phyloP scores from a whole-genome alignment of 805 yeast genomes.

The Metschnikowia lachancei region DNA sequence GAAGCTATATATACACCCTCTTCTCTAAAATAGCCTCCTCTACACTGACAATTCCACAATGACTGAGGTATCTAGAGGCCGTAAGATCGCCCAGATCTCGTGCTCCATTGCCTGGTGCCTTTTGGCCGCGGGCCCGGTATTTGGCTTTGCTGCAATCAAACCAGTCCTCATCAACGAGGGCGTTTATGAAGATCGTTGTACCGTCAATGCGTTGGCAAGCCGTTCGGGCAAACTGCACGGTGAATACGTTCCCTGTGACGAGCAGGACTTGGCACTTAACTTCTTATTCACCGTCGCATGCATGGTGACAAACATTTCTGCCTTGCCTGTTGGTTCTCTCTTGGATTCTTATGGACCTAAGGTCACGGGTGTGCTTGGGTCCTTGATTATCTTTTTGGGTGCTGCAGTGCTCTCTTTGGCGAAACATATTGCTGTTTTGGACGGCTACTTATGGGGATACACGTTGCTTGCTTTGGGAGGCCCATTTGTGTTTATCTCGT shows the following conservation, averaged over 20 bases:
- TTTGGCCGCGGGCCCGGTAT: slow-evolving; percentile 87
- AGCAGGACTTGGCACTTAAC: slow-evolving; percentile 82
- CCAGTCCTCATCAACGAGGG: slow-evolving; percentile 77
- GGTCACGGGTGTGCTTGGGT: slow-evolving; percentile 72
- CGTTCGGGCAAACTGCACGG: neutral
- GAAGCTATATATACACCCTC: too few relatives aligned
- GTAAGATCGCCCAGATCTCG: slow-evolving; percentile 50
- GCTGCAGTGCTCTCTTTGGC: slow-evolving; percentile 47
- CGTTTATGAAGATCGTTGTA: slow-evolving; percentile 65
- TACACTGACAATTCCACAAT: slow-evolving; percentile 1
- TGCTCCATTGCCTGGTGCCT: slow-evolving; percentile 88
- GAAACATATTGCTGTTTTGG: slow-evolving; percentile 37
- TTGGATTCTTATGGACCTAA: slow-evolving; percentile 81
- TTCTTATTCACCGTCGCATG: slow-evolving; percentile 84
- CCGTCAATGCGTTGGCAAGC: slow-evolving; percentile 20
- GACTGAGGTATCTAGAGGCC: slow-evolving; percentile 20
- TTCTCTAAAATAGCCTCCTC: too few relatives aligned
- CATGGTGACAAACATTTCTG: slow-evolving; percentile 78
- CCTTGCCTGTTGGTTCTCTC: slow-evolving; percentile 77
- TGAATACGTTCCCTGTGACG: slow-evolving; percentile 45
- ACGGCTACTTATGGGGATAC: slow-evolving; percentile 74
- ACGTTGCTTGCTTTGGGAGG: slow-evolving; percentile 82
- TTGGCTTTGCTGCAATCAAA: slow-evolving; percentile 94
- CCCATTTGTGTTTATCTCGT: slow-evolving; percentile 87
- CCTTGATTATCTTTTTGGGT: slow-evolving; percentile 57